Evolutionary conservation across 2,329 filamentous ascomycete genomes (phyloP).

Genomic region (Didymellaceae sp.): DNA sequence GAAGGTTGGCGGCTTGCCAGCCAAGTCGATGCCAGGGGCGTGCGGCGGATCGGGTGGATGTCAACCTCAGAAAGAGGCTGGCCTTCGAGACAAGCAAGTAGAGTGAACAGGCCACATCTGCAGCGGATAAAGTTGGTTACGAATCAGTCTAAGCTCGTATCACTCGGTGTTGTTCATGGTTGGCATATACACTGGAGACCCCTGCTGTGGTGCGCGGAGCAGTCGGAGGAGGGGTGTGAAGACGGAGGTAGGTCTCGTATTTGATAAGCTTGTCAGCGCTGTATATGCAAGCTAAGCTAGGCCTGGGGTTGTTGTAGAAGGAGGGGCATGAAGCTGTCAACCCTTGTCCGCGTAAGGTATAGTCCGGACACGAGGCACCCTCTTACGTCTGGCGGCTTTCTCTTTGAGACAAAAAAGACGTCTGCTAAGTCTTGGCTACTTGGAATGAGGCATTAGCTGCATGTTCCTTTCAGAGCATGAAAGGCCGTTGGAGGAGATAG

Average conservation of each 20-base stretch:
- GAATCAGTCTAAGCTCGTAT: constrained; percentile 2
- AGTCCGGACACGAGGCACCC: background rate
- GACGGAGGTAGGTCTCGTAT: constrained; percentile 8
- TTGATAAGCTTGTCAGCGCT: constrained; percentile 5
- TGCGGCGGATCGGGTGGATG: too few species aligned
- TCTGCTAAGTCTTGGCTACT: constrained; percentile 4
- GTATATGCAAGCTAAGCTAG: constrained; percentile 9
- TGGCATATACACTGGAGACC: constrained; percentile 9
- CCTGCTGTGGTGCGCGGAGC: background rate
- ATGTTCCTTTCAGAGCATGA: constrained; percentile 3
- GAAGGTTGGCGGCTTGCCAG: background rate
- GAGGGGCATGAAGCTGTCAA: constrained; percentile 7
- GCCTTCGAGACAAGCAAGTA: background rate
- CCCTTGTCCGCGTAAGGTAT: constrained; percentile 4
- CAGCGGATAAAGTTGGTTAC: constrained; percentile 8
- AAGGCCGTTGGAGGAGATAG: background rate
- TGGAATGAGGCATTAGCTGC: constrained; percentile 12
- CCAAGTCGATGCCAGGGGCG: background rate
- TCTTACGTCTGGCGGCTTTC: constrained; percentile 1
- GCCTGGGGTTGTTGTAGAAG: constrained; percentile 4
- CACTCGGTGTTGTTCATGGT: constrained; percentile 7
- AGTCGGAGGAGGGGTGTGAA: constrained; percentile 3
- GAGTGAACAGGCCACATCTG: constrained; percentile 8
- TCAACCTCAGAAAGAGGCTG: constrained; percentile 1
- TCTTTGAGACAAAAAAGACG: background rate